Conservation (phyloP, 371 early-diverging fungal genomes). For the Saksenaea oblongispora region DNA sequence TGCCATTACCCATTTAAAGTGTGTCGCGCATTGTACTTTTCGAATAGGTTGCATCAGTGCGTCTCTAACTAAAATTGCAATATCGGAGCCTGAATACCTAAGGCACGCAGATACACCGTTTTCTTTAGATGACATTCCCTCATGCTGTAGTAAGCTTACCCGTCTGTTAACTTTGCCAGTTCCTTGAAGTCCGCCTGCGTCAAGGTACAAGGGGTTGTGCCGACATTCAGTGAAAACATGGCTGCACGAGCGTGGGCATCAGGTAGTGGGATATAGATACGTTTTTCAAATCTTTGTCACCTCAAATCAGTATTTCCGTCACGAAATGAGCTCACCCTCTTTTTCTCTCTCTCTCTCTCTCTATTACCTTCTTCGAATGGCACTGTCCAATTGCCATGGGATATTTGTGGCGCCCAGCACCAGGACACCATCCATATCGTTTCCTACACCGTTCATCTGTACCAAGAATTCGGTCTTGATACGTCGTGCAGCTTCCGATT, state of each 20-base stretch:
- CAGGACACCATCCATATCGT: constrained; percentile 90
- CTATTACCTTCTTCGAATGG: constrained; percentile 84
- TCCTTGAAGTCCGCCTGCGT: constrained; percentile 68
- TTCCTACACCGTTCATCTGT: constrained; percentile 98
- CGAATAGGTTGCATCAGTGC: constrained; percentile 97
- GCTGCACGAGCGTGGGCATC: constrained; percentile 84
- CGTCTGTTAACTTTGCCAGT: constrained; percentile 84
- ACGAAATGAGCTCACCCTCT: too few relatives aligned
- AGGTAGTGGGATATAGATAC: constrained; percentile 96
- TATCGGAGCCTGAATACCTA: constrained; percentile 93
- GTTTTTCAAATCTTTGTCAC: constrained; percentile 86
- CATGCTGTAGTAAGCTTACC: constrained; percentile 42
- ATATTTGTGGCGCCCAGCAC: constrained; percentile 97
- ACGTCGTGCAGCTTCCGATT: constrained; percentile 91
- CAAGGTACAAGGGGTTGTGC: constrained; percentile 84
- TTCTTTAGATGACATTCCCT: too few relatives aligned
- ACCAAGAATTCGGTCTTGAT: constrained; percentile 95
- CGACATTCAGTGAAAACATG: constrained; percentile 92
- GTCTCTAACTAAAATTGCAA: constrained; percentile 91
- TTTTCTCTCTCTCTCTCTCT: not conserved
- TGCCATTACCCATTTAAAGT: constrained; percentile 80
- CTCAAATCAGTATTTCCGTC: too few relatives aligned
- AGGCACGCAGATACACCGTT: too few relatives aligned
- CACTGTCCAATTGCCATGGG: constrained; percentile 95
- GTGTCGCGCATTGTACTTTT: constrained; percentile 95